A percentile compares a stretch with the other conserved stretches of the same genome.
Evolutionary conservation across 768 basidiomycete genomes (phyloP).

Genomic region (Psilocybe tampanensis): DNA sequence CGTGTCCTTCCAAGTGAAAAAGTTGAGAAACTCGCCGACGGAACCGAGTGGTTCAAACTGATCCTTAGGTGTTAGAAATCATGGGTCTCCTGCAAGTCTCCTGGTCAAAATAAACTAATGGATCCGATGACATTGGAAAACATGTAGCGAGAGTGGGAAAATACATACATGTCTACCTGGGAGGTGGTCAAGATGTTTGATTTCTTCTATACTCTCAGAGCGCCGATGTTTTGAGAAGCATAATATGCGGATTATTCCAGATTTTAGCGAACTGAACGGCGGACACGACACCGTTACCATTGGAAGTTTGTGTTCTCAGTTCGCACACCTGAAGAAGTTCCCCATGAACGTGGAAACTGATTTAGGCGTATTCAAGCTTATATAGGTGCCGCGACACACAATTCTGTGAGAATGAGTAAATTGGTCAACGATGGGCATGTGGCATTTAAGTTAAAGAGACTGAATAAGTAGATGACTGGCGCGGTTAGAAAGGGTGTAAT

Average conservation of each 20-base stretch:
- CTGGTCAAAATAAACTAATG: not conserved
- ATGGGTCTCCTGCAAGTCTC: no score
- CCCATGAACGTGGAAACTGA: not conserved
- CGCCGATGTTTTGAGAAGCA: not conserved
- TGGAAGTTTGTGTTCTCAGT: not conserved
- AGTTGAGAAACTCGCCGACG: conserved; percentile 2
- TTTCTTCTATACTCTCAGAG: not conserved
- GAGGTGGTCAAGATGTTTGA: no score
- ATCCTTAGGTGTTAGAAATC: not conserved
- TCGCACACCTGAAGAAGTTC: not conserved
- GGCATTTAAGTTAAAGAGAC: not conserved
- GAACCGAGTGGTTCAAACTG: conserved; percentile 5
- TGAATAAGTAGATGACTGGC: not conserved
- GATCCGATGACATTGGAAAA: not conserved
- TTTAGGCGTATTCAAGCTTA: not conserved
- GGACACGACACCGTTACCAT: not conserved
- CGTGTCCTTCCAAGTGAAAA: not conserved
- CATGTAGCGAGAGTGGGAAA: not conserved
- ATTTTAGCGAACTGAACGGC: not conserved
- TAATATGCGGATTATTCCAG: not conserved
- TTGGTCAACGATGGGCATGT: conserved; percentile 5
- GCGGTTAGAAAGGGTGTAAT: conserved; percentile 6
- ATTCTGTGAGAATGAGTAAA: conserved; percentile 1
- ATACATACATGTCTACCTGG: not conserved
- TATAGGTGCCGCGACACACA: conserved; percentile 3